Conservation (phyloP, 2,329 filamentous ascomycete species). For the Plectosphaerella sp. region DNA sequence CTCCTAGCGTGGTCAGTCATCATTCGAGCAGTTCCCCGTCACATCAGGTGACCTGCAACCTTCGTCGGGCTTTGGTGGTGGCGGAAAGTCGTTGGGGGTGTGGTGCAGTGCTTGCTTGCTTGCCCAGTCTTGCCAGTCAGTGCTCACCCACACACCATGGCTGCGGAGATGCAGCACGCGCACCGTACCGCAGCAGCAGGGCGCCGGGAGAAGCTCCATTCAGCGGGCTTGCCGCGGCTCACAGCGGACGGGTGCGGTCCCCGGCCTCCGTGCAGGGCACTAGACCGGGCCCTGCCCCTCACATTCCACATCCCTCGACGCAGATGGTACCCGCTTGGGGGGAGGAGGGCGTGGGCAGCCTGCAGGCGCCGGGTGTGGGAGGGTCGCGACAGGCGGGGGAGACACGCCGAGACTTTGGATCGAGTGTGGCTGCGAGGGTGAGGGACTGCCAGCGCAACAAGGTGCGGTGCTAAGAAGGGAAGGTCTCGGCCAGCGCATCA, state of each 20-base stretch:
- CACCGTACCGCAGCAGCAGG: neutral
- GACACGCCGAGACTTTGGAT: neutral
- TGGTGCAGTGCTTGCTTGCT: no score
- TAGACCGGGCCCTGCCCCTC: neutral
- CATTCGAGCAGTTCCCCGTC: neutral
- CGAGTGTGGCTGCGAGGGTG: neutral
- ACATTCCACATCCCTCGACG: neutral
- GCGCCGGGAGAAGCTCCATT: neutral
- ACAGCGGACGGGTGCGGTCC: conserved; percentile 2
- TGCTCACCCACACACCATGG: no score
- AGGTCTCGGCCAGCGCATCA: neutral
- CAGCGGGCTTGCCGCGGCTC: conserved; percentile 1
- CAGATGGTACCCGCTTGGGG: neutral
- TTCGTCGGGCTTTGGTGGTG: neutral
- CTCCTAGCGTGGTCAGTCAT: neutral
- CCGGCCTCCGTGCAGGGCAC: neutral
- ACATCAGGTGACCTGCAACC: neutral
- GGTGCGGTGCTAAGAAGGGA: neutral
- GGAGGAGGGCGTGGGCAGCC: neutral
- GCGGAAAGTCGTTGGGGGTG: neutral
- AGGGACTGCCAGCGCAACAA: neutral
- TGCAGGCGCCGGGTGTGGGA: neutral
- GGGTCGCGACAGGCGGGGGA: neutral
- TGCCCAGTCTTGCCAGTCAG: no score
- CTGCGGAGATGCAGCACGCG: neutral